Evolutionary conservation across 768 basidiomycete species (phyloP).

Genomic region (Russula abietina): DNA sequence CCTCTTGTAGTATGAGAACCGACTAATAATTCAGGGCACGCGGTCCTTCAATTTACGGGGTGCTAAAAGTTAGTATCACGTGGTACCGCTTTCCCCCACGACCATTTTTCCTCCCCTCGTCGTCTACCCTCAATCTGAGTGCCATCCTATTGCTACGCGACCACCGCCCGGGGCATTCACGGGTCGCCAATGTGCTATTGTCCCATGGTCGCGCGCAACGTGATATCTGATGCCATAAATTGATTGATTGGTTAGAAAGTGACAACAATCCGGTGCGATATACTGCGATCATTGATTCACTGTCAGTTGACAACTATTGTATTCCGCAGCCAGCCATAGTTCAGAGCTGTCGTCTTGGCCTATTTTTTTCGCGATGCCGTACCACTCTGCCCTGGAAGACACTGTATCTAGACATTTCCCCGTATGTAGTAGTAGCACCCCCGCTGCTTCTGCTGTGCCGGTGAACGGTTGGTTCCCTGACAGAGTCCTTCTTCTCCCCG

Average conservation of each 20-base stretch:
- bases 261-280: constrained; percentile 2
- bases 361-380: not conserved
- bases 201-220: not conserved
- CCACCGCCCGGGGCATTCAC: not conserved
- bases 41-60: not conserved
- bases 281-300: constrained; percentile 11
- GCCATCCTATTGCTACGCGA: constrained; percentile 19
- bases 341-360: not conserved
- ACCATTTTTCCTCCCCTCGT: not conserved
- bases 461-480: not conserved
- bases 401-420: not conserved
- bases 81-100: not conserved
- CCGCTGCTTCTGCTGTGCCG: not conserved
- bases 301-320: not conserved
- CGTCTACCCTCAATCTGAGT: constrained; percentile 7
- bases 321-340: not conserved
- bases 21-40: constrained; percentile 8
- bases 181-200: not conserved
- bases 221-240: constrained; percentile 10
- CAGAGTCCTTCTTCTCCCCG: not conserved
- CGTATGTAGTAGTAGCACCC: not conserved
- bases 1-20: not conserved
- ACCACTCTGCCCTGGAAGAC: not conserved
- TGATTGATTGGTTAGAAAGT: not conserved
- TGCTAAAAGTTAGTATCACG: not conserved